Percentiles rank a stretch among this genome's conserved stretches.
Evolutionary conservation across 129 eudicot species (phyloP).

Genomic region (Dittrichia graveolens): DNA sequence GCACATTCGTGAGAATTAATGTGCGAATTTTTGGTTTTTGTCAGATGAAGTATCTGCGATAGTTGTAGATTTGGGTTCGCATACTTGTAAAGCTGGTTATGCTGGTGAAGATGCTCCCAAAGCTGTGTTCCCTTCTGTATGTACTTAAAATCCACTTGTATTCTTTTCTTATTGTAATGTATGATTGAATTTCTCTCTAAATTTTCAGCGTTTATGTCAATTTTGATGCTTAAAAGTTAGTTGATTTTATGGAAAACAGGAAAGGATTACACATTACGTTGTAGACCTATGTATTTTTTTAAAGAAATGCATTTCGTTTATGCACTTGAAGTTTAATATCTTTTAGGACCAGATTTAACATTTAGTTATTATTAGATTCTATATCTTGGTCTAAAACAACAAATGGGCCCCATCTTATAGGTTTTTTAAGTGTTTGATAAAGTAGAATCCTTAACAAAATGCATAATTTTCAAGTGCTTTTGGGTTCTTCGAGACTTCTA

Average conservation of each 20-base stretch:
- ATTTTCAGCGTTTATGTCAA: neutral
- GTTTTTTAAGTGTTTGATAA: no score
- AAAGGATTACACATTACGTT: neutral
- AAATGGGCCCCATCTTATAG: neutral
- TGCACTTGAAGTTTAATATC: neutral
- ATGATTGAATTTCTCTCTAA: neutral
- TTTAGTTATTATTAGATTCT: neutral
- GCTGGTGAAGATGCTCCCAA: slow-evolving; percentile 99
- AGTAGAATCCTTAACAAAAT: no score
- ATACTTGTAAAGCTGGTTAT: slow-evolving; percentile 97
- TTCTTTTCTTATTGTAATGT: neutral
- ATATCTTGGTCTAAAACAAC: slow-evolving; percentile 2
- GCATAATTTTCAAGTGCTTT: neutral
- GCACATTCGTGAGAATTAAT: neutral
- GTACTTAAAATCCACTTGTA: slow-evolving; percentile 1
- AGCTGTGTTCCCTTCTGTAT: slow-evolving; percentile 95
- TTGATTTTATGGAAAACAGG: neutral
- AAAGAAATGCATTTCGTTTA: neutral
- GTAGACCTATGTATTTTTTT: neutral
- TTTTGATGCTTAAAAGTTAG: slow-evolving; percentile 1
- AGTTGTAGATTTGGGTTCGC: slow-evolving; percentile 89
- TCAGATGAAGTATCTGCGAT: slow-evolving; percentile 97
- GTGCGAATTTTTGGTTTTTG: slow-evolving; percentile 12
- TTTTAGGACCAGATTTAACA: neutral
- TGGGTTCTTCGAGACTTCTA: neutral